Percentiles rank a stretch among this genome's conserved stretches.
phyloP scores from a whole-genome alignment of 2,329 filamentous ascomycete genomes.

The Nemania abortiva region DNA sequence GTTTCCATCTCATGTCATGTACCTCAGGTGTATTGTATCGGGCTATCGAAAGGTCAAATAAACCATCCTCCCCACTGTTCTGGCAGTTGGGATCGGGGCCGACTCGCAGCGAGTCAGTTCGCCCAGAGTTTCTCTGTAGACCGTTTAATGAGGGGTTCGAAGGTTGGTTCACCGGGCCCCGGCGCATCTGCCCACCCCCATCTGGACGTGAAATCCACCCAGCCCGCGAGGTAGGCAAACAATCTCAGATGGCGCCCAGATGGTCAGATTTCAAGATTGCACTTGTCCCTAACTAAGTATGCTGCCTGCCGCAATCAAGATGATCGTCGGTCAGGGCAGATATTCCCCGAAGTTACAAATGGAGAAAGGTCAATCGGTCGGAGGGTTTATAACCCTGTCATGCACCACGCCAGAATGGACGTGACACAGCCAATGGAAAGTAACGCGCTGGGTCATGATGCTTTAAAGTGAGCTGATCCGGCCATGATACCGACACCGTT shows the following conservation, averaged over 20 bases:
- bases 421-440: constrained; percentile 38
- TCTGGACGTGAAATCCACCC: constrained; percentile 5
- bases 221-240: constrained; percentile 10
- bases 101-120: constrained; percentile 29
- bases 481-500: constrained; percentile 27
- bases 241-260: constrained; percentile 19
- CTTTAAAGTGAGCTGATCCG: constrained; percentile 39
- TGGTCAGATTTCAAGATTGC: constrained; percentile 14
- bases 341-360: constrained; percentile 34
- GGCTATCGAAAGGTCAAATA: constrained; percentile 1
- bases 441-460: constrained; percentile 37
- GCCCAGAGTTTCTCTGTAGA: constrained; percentile 11
- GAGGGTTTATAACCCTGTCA: constrained; percentile 36
- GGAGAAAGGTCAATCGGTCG: constrained; percentile 34
- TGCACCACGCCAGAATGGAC: constrained; percentile 34
- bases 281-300: neutral
- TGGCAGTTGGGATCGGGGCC: constrained; percentile 5
- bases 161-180: constrained; percentile 4
- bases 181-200: constrained; percentile 25
- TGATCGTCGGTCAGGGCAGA: constrained; percentile 31
- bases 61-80: constrained; percentile 26
- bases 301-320: constrained; percentile 25
- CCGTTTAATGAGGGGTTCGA: constrained; percentile 13
- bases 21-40: neutral
- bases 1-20: constrained; percentile 29